Percentiles rank a stretch among this genome's conserved stretches.
phyloP scores from a whole-genome alignment of 176 grass and related monocot genomes.

The Guadua angustifolia region DNA sequence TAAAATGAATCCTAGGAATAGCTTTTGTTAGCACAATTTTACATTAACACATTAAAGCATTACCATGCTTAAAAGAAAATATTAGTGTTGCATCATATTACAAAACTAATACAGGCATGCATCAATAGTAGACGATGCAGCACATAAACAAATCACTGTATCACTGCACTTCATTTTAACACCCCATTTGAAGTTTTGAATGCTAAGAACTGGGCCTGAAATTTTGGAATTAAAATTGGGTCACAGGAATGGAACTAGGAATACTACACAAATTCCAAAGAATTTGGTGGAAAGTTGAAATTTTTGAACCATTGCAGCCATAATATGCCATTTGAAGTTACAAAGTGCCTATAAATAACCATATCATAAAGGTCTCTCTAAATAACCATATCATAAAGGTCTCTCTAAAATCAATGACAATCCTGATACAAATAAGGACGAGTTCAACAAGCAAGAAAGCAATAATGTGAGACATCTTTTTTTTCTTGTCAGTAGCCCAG shows the following conservation, averaged over 20 bases:
- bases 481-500: background rate
- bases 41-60: background rate
- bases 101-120: background rate
- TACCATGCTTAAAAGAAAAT: background rate
- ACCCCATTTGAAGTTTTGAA: constrained; percentile 6
- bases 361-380: background rate
- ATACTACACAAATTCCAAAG: background rate
- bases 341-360: constrained; percentile 8
- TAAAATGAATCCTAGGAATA: constrained; percentile 18
- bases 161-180: constrained; percentile 10
- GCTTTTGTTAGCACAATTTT: constrained; percentile 3
- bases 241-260: background rate
- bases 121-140: background rate
- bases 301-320: too few species aligned
- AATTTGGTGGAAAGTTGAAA: background rate
- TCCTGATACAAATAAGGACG: background rate
- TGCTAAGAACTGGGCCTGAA: background rate
- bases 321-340: background rate
- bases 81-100: background rate
- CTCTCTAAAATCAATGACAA: background rate
- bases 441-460: constrained; percentile 6
- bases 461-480: background rate
- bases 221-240: background rate
- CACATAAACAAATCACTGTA: background rate
- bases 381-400: background rate